A percentile compares a stretch with the other conserved stretches of the same genome.
Conservation (phyloP, 768 basidiomycete species). For the Phanerochaete carnosa region DNA sequence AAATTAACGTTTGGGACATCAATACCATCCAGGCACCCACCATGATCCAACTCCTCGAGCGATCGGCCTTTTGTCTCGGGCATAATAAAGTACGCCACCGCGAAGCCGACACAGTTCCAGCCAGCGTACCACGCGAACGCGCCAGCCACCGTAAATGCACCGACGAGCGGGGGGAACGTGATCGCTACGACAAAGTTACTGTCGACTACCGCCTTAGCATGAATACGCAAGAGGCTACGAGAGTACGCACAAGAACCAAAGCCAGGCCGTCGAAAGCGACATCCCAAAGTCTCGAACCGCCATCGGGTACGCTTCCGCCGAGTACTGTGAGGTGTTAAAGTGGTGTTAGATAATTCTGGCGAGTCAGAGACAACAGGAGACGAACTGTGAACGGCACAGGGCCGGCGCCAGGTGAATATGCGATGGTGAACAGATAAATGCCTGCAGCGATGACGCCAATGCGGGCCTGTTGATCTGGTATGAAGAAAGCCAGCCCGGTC, state of each 20-base stretch:
- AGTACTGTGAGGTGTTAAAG: background rate
- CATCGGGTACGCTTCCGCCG: background rate
- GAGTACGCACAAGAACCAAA: background rate
- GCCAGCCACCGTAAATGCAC: background rate
- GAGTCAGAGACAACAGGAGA: background rate
- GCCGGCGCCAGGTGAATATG: background rate
- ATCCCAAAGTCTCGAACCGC: background rate
- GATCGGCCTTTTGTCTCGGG: constrained; percentile 1
- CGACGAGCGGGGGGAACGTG: background rate
- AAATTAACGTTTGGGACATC: background rate
- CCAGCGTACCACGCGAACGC: background rate
- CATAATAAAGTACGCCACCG: background rate
- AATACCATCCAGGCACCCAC: background rate
- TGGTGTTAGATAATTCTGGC: background rate
- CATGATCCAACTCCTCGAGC: background rate
- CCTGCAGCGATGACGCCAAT: constrained; percentile 25
- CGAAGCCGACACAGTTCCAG: background rate
- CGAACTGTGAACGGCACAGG: background rate
- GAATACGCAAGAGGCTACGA: background rate
- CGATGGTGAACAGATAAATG: background rate
- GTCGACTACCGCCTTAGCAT: background rate
- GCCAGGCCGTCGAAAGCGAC: background rate
- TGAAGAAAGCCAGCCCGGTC: constrained; percentile 50
- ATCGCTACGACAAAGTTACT: constrained; percentile 1
- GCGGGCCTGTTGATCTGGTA: constrained; percentile 36